Base-by-base conservation (phyloP, 2,329 filamentous ascomycete genomes). In the Aspergillus fructus region DNA sequence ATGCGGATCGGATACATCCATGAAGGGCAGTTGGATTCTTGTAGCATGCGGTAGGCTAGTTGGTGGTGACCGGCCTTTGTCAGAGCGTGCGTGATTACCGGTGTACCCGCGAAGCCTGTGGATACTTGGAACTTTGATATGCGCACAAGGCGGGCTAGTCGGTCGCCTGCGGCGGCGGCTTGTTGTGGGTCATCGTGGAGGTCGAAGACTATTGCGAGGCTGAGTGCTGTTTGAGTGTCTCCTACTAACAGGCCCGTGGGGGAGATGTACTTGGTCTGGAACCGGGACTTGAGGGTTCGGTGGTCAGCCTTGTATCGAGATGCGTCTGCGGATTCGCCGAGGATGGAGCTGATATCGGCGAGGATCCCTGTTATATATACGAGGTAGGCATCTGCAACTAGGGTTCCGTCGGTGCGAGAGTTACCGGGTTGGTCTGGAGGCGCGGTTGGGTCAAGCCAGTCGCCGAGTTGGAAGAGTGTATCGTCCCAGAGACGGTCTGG, bases 391-490 rank as follows among this genome's bases (percentile, higher is more conserved):
- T 77, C 73, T 2, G 75, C 70, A 5, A 78, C 75, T 6, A 76
- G 66, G 19, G 63, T 62, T 8, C 65, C 63, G 56, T 73, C 62
- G n/a, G 74, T 74, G 5, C 65, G 66, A 15, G 66, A 67, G 39
- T 69, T 61, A 0, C 71, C 72, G 2, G 74, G 70, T 8, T 71
- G 65, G 4, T 70, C 66, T 3, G 70, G 62, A 3, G 74, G 75
- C 4, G 75, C 72, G 3, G 63, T 63, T 1, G 75, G 76, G 59
- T 78, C 76, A 0, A 78, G 66, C 75, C 75, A 78, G 64, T 78
- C 76, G 5, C 69, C 74, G 3, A 74, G 68, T 56, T 78, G 73
- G 60, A 67, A 74, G 6, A 66, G 61, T 0, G 63, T 60, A 4
- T 64, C 60, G 51, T 74, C 62, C 74, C 75, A 78, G 1, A 77